A percentile compares a stretch with the other conserved stretches of the same genome.
These are phyloP conservation scores for Umbelopsis ramanniana DNA, from an alignment of 192 early-diverging fungal species.

Conservation along the genomic window DNA sequence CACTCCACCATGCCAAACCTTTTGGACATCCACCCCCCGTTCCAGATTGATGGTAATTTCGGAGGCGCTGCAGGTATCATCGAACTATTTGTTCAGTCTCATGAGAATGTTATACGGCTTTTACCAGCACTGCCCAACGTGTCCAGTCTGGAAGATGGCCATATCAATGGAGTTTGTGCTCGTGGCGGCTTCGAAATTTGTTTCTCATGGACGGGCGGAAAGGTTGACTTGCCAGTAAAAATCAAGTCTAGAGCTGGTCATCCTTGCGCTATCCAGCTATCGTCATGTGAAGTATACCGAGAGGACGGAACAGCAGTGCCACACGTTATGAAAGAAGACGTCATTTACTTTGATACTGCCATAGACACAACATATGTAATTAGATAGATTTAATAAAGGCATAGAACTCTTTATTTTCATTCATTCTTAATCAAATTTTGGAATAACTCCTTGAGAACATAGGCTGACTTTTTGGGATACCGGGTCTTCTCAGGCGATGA, in stretches of 20 bases:
- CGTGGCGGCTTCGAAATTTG: not conserved
- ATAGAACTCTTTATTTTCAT: not conserved
- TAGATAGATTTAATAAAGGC: not conserved
- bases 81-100: not conserved
- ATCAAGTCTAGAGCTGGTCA: not conserved
- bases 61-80: slow-evolving; percentile 1
- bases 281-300: not conserved
- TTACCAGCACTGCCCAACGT: not conserved
- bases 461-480: not conserved
- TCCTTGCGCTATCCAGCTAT: not conserved
- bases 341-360: not conserved
- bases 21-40: slow-evolving; percentile 9
- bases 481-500: not conserved
- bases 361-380: not conserved
- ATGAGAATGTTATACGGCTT: not conserved
- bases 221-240: not conserved
- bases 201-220: not conserved
- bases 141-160: not conserved
- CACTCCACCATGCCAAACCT: slow-evolving; percentile 1
- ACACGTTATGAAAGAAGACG: not conserved
- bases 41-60: slow-evolving; percentile 21
- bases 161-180: not conserved
- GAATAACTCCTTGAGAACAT: not conserved
- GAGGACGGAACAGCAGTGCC: not conserved
- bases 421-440: not conserved